These are phyloP conservation scores for Sanguinoderma infundibulare DNA, from an alignment of 1,284 basidiomycete species.

Conservation along the genomic window DNA sequence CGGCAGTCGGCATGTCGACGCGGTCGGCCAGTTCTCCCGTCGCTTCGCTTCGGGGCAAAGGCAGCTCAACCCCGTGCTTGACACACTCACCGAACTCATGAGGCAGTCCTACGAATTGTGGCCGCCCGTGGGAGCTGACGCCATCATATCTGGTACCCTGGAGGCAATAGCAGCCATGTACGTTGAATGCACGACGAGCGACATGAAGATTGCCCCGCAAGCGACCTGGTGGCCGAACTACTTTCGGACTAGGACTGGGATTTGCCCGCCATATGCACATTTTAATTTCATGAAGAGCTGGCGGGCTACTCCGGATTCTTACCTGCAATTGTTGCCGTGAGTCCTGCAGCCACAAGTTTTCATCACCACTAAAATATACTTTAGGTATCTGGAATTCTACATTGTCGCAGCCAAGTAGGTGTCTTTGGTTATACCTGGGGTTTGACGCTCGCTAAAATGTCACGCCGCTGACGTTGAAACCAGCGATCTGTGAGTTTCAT, in stretches of 20 bases:
- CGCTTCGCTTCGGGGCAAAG: slow-evolving; percentile 5
- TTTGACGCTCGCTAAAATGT: too few species aligned
- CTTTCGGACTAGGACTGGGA: slow-evolving; percentile 17
- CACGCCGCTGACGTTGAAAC: neutral
- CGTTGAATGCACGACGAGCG: slow-evolving; percentile 16
- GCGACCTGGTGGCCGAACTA: slow-evolving; percentile 20
- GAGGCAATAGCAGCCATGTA: slow-evolving; percentile 20
- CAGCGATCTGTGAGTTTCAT: neutral
- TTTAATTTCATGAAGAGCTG: slow-evolving; percentile 21
- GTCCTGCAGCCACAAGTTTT: neutral
- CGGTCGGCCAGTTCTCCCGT: slow-evolving; percentile 9
- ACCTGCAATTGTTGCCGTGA: slow-evolving; percentile 24
- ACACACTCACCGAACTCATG: slow-evolving; percentile 8
- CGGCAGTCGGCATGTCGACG: neutral
- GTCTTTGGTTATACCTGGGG: too few species aligned
- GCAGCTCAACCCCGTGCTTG: slow-evolving; percentile 11
- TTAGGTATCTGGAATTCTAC: slow-evolving; percentile 23
- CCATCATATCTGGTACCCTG: slow-evolving; percentile 19
- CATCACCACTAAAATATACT: neutral
- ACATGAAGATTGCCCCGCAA: slow-evolving; percentile 13
- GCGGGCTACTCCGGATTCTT: slow-evolving; percentile 16
- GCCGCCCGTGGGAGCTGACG: slow-evolving; percentile 17
- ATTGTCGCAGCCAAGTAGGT: slow-evolving; percentile 20
- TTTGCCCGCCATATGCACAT: slow-evolving; percentile 21
- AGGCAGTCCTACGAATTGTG: slow-evolving; percentile 12